Percentiles rank a stretch among this genome's conserved stretches.
Conservation (phyloP, 225 moss, liverwort and hornwort species). For the Antitrichia curtipendula region DNA sequence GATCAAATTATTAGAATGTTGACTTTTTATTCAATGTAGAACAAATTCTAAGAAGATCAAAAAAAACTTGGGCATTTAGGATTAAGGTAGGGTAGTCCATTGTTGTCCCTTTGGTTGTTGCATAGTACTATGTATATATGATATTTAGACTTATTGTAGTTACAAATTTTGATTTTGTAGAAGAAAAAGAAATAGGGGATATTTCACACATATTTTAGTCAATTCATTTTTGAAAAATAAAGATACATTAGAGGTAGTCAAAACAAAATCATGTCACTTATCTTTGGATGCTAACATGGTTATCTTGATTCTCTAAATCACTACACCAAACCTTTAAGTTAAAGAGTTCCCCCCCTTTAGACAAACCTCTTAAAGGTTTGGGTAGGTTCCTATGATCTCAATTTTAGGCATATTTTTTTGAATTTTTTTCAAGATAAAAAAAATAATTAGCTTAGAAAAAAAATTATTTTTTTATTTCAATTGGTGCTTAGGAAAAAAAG, state of each 20-base stretch:
- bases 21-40: too few relatives aligned
- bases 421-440: not conserved
- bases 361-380: rapidly evolving
- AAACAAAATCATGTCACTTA: not conserved
- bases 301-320: not conserved
- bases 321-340: too few relatives aligned
- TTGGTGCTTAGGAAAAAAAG: rapidly evolving
- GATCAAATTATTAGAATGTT: too few relatives aligned
- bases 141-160: too few relatives aligned
- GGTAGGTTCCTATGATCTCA: not conserved
- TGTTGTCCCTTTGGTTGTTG: not conserved
- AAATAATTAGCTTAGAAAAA: rapidly evolving
- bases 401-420: not conserved
- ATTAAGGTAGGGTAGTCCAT: not conserved
- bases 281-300: rapidly evolving
- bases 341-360: too few relatives aligned
- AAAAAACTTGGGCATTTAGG: too few relatives aligned
- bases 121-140: too few relatives aligned
- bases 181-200: not conserved
- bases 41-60: too few relatives aligned
- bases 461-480: not conserved
- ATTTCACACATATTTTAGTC: not conserved
- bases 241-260: not conserved
- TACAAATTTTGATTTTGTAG: not conserved
- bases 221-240: not conserved